Evolutionary conservation across 768 basidiomycete genomes (phyloP).

Genomic region (Suillus subluteus): DNA sequence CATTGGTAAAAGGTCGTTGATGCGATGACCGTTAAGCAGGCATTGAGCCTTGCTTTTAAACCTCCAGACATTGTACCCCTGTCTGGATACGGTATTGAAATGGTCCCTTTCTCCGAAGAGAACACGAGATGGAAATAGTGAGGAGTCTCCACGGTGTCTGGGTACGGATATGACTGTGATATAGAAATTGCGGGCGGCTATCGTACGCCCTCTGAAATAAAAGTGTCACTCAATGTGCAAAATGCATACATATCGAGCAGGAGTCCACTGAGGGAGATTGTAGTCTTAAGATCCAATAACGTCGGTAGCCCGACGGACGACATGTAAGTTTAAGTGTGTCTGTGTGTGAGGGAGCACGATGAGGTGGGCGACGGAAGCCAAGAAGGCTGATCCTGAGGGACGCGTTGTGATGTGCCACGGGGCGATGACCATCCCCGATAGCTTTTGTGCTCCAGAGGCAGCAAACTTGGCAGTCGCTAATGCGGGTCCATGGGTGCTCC

Average conservation of each 20-base stretch:
- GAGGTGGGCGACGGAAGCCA: conserved; percentile 41
- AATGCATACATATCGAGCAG: background rate
- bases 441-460: conserved; percentile 21
- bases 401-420: conserved; percentile 24
- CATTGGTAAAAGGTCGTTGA: too few relatives aligned
- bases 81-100: too few relatives aligned
- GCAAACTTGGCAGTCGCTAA: conserved; percentile 21
- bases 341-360: conserved; percentile 23
- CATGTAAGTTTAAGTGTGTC: background rate
- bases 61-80: too few relatives aligned
- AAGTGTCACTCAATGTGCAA: too few relatives aligned
- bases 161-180: too few relatives aligned
- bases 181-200: too few relatives aligned
- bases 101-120: too few relatives aligned
- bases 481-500: conserved; percentile 5
- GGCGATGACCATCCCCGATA: conserved; percentile 43
- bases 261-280: conserved; percentile 20
- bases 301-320: background rate
- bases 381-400: conserved; percentile 32
- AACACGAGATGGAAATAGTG: too few relatives aligned
- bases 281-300: background rate
- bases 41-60: too few relatives aligned
- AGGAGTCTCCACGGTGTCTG: too few relatives aligned
- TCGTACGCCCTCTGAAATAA: too few relatives aligned
- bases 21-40: too few relatives aligned